Evolutionary conservation across 1,139 yeast genomes (phyloP).

Genomic region (Nakaseomyces kungkrabaensis): DNA sequence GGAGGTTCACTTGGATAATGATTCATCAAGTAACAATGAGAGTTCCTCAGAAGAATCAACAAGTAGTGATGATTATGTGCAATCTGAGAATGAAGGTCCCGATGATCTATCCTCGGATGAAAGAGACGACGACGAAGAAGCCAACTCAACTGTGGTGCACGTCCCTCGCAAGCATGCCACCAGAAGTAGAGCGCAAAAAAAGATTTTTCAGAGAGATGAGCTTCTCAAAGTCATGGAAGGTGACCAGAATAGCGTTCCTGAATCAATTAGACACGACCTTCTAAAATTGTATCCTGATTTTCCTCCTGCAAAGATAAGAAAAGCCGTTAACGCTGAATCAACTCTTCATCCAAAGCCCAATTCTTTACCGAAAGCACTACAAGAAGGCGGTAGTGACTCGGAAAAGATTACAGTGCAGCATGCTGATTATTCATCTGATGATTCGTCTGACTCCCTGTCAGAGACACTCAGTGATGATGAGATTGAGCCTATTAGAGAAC

Average conservation of each 20-base stretch:
- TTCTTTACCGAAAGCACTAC: background rate
- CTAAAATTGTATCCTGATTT: constrained; percentile 1
- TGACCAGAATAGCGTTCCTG: constrained; percentile 14
- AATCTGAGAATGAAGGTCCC: constrained; percentile 2
- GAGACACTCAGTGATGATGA: constrained; percentile 13
- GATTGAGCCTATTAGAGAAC: constrained; percentile 12
- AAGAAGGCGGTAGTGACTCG: background rate
- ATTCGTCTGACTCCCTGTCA: constrained; percentile 6
- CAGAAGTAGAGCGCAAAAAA: background rate
- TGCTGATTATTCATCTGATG: constrained; percentile 9
- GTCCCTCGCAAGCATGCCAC: constrained; percentile 7
- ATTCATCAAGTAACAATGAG: background rate
- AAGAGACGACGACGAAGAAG: constrained; percentile 5
- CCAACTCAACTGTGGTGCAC: constrained; percentile 11
- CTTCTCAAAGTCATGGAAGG: constrained; percentile 20
- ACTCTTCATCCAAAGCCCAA: background rate
- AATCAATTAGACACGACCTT: constrained; percentile 7
- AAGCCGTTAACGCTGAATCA: background rate
- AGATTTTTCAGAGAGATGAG: constrained; percentile 23
- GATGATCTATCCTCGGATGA: constrained; percentile 8
- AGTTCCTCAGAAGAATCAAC: constrained; percentile 1
- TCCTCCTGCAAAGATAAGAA: background rate
- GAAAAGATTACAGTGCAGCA: background rate
- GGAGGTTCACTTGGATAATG: background rate
- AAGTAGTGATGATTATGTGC: constrained; percentile 8